A percentile compares a stretch with the other conserved stretches of the same genome.
Conservation (phyloP, 2,329 filamentous ascomycete genomes). For the Colletotrichum sp. region DNA sequence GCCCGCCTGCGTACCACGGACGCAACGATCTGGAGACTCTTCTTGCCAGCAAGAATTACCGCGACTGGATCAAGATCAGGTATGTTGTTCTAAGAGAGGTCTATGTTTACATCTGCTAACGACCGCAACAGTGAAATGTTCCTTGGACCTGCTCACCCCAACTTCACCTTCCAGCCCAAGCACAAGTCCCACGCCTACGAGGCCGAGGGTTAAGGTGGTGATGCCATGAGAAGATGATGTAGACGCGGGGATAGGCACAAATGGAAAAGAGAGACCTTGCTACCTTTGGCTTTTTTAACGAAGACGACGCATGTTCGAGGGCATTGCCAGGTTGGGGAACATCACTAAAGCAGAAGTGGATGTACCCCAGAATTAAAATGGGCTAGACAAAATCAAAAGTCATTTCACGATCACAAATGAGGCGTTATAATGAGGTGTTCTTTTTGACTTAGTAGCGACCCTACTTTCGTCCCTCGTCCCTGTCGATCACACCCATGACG, state of each 20-base stretch:
- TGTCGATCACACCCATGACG: neutral
- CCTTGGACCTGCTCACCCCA: slow-evolving; percentile 85
- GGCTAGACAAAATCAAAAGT: neutral
- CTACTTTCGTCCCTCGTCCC: neutral
- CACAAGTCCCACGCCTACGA: slow-evolving; percentile 95
- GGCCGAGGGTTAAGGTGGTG: slow-evolving; percentile 63
- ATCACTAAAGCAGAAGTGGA: neutral
- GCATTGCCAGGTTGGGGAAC: neutral
- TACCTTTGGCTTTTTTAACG: neutral
- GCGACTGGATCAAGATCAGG: slow-evolving; percentile 99
- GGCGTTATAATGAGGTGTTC: neutral
- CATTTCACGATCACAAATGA: neutral
- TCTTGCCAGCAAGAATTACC: slow-evolving; percentile 87
- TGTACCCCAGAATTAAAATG: neutral
- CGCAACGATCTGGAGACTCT: slow-evolving; percentile 94
- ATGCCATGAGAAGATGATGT: neutral
- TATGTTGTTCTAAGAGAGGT: slow-evolving; percentile 41
- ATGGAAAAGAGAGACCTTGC: neutral
- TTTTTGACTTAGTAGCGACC: accelerated
- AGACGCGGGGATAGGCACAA: neutral
- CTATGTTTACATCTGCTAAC: neutral
- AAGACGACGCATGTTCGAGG: neutral
- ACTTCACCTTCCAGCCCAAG: slow-evolving; percentile 95
- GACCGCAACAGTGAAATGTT: slow-evolving; percentile 83
- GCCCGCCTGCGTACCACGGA: slow-evolving; percentile 83